Conservation (phyloP, 2,329 filamentous ascomycete genomes). For the Aspergillus fumigatiaffinis region DNA sequence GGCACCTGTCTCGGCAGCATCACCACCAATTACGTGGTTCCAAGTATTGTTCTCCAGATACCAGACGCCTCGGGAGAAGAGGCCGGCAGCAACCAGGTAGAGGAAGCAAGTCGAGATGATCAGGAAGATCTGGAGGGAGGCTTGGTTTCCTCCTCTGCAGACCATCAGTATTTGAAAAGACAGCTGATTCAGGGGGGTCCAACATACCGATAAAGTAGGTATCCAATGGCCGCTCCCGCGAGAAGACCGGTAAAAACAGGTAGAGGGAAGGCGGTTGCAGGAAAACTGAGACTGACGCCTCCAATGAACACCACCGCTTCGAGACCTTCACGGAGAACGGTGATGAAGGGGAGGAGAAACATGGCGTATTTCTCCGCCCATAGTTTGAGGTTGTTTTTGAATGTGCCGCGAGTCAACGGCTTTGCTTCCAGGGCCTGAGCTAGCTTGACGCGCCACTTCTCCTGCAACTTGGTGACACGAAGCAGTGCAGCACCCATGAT, state of each 20-base stretch:
- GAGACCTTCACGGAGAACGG: constrained; percentile 32
- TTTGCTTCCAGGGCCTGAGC: constrained; percentile 61
- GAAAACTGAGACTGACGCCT: constrained; percentile 55
- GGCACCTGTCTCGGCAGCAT: constrained; percentile 58
- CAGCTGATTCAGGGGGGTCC: background rate
- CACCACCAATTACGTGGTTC: constrained; percentile 55
- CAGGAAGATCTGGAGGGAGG: constrained; percentile 69
- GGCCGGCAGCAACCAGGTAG: constrained; percentile 76
- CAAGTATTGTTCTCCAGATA: constrained; percentile 66
- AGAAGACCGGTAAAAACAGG: constrained; percentile 69
- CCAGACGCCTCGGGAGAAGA: constrained; percentile 75
- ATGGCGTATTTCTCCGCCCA: constrained; percentile 78
- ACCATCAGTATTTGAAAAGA: background rate
- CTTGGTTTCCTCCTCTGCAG: constrained; percentile 54
- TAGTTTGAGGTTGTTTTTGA: constrained; percentile 51
- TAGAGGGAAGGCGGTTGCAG: constrained; percentile 37
- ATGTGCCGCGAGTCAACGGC: constrained; percentile 35
- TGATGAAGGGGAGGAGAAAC: constrained; percentile 82
- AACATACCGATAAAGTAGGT: constrained; percentile 70
- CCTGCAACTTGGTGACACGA: constrained; percentile 75
- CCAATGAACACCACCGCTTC: constrained; percentile 17
- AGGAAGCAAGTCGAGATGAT: constrained; percentile 75
- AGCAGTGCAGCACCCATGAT: constrained; percentile 76
- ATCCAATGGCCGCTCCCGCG: constrained; percentile 65
- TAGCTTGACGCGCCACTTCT: constrained; percentile 84